These are phyloP conservation scores for Alternaria incomplexa DNA, from an alignment of 2,329 filamentous ascomycete species.

Conservation along the genomic window DNA sequence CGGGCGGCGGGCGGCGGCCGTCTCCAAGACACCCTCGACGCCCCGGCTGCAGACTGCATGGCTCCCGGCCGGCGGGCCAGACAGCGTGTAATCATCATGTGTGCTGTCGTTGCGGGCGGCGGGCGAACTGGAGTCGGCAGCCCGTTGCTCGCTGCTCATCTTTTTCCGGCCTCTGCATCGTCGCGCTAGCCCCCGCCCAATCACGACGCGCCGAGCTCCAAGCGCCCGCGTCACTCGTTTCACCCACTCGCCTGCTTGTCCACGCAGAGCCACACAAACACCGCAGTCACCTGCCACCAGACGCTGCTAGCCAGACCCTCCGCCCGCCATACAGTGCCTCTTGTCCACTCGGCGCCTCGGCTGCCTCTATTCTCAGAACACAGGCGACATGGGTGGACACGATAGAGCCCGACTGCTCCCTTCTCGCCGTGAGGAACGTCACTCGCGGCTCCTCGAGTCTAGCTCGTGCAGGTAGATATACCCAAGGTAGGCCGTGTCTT, in stretches of 20 bases:
- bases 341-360: constrained; percentile 43
- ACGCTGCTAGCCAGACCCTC: constrained; percentile 21
- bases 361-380: constrained; percentile 39
- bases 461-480: constrained; percentile 25
- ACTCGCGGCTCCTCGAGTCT: constrained; percentile 19
- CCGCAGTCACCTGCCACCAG: constrained; percentile 36
- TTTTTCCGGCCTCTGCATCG: constrained; percentile 25
- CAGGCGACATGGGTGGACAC: not conserved
- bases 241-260: constrained; percentile 30
- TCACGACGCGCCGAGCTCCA: constrained; percentile 41
- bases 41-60: constrained; percentile 28
- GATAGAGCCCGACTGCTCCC: no score
- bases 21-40: constrained; percentile 30
- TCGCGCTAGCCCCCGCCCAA: constrained; percentile 36
- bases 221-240: constrained; percentile 38
- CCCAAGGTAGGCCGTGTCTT: constrained; percentile 13
- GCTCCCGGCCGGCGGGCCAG: constrained; percentile 38
- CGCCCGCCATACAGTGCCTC: constrained; percentile 28
- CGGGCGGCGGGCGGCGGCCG: constrained; percentile 25
- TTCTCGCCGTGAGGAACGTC: constrained; percentile 13
- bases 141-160: constrained; percentile 23
- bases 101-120: constrained; percentile 17
- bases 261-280: constrained; percentile 39
- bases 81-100: constrained; percentile 44
- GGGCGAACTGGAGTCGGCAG: constrained; percentile 15